Evolutionary conservation across 1,284 basidiomycete species (phyloP).

Genomic region (Megacollybia platyphylla): DNA sequence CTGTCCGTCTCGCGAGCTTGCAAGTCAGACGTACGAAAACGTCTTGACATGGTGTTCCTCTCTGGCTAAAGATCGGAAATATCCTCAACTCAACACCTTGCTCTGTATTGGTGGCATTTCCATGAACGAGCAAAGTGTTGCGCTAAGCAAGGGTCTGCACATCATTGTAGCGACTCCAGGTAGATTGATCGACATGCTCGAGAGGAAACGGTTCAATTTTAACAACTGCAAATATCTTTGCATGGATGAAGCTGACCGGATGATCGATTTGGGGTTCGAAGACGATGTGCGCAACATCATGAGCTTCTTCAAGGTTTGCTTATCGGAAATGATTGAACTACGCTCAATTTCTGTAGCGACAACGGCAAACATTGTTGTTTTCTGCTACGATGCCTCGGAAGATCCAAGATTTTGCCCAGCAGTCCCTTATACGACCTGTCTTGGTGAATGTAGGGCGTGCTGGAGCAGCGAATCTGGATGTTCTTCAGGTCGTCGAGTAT

Average conservation of each 20-base stretch:
- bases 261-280: constrained; percentile 99
- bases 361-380: constrained; percentile 94
- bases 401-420: constrained; percentile 97
- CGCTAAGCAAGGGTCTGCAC: constrained; percentile 84
- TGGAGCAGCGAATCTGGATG: constrained; percentile 94
- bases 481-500: constrained; percentile 96
- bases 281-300: constrained; percentile 98
- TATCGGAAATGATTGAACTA: background rate
- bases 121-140: constrained; percentile 92
- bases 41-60: constrained; percentile 77
- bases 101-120: constrained; percentile 97
- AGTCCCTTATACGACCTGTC: constrained; percentile 86
- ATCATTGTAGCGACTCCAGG: constrained; percentile 96
- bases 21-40: constrained; percentile 94
- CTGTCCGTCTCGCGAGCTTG: constrained; percentile 90
- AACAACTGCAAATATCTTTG: constrained; percentile 91
- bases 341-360: constrained; percentile 39
- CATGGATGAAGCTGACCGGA: constrained; percentile 98
- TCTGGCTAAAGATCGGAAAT: constrained; percentile 66
- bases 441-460: constrained; percentile 97
- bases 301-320: constrained; percentile 86
- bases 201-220: constrained; percentile 86
- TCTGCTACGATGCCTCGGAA: constrained; percentile 99
- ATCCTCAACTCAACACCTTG: constrained; percentile 79
- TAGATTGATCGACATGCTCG: constrained; percentile 92